Conservation (phyloP, 768 basidiomycete species). For the Pleurotus citrinopileatus region DNA sequence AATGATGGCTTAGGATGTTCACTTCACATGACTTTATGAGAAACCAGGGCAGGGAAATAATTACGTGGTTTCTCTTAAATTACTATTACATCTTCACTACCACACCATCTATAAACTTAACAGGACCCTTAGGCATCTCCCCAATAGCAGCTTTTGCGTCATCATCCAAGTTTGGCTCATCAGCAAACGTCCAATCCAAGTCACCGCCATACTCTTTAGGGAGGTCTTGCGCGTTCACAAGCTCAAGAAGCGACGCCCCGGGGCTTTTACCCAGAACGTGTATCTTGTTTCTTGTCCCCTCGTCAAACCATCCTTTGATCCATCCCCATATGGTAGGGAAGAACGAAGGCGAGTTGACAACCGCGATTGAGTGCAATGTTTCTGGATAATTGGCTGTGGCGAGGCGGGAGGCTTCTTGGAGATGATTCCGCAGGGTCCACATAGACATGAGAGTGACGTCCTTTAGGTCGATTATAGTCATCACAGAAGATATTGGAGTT, state of each 20-base stretch:
- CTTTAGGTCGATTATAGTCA: constrained; percentile 72
- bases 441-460: constrained; percentile 57
- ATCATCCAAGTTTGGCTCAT: constrained; percentile 64
- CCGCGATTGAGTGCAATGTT: constrained; percentile 60
- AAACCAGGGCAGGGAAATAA: too few species aligned
- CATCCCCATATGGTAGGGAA: constrained; percentile 84
- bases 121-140: constrained; percentile 56
- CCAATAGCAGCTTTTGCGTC: constrained; percentile 43
- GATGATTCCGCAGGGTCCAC: constrained; percentile 68
- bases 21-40: too few species aligned
- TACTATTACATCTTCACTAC: constrained; percentile 24
- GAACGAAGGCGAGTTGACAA: constrained; percentile 81
- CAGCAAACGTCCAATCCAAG: constrained; percentile 67
- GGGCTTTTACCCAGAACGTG: constrained; percentile 67
- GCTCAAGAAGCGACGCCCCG: constrained; percentile 44
- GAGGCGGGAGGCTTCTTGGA: constrained; percentile 71
- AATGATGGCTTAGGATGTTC: too few species aligned
- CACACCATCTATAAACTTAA: constrained; percentile 44
- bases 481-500: constrained; percentile 58
- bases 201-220: constrained; percentile 75
- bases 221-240: constrained; percentile 45
- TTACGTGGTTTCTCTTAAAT: too few species aligned
- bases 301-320: constrained; percentile 86
- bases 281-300: constrained; percentile 74
- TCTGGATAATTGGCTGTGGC: constrained; percentile 84